Base-by-base conservation (phyloP, 83 land plant genomes). In the Isoetes engelmannii region DNA sequence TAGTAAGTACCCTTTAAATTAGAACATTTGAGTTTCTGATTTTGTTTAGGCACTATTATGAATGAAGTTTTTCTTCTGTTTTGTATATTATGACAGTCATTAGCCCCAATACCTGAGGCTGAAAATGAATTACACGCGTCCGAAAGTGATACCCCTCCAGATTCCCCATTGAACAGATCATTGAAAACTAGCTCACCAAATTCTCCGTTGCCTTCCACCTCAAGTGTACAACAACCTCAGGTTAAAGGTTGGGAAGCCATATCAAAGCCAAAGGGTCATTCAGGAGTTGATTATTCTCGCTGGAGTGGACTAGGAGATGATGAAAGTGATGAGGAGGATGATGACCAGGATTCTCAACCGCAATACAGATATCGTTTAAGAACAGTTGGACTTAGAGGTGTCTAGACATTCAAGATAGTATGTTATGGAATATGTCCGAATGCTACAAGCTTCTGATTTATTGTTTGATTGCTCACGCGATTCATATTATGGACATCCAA, bases 31-130 rank as follows among this genome's bases (percentile, higher is more conserved):
- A 60, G 21, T 9, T n/a, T 60, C 10, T 60, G 63, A 8, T 15
- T 13, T 8, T 13, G 20, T 60, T 15, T 19, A 21, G 15, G 55
- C 55, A 0, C 63, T 8, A 1, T 15, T 60, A 8, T 19, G 20
- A 60, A 21, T 8, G 9, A 60, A 21, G 9, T 15, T 9, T 60
- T 59, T 8, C 15, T 19, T 8, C 63, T 60, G 20, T 19, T 0
- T 60, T 8, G 63, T 60, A 13, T 51, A 51, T 15, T 51, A 12
- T 51, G 28, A 60, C 63, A 15, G 28, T 77, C 96, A 45, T 80
- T 90, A 53, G 84, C 88, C 60, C 96, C 99, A 61, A 94, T 94
- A 70, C 99, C 99, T 48, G 99, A 94, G 75, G 86, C 83, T 59
- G 96, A 84, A 65, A 86, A 80, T 75, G 99, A 84, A 63, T 63